These are phyloP conservation scores for Cyberlindnera xishuangbannaensis DNA, from an alignment of 805 yeast species.

Conservation along the genomic window DNA sequence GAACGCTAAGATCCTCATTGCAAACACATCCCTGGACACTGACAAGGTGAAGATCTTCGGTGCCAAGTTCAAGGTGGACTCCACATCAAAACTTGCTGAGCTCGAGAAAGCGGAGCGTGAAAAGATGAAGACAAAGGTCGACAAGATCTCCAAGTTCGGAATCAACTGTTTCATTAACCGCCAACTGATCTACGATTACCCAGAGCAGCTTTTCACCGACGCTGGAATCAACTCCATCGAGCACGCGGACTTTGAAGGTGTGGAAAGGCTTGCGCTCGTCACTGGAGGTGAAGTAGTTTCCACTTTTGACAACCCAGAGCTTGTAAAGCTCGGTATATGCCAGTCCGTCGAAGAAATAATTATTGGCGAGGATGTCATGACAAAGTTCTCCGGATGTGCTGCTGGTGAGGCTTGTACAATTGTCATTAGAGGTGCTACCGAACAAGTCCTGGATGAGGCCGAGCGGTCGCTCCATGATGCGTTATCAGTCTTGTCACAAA, in stretches of 20 bases:
- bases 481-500: conserved; percentile 88
- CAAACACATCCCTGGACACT: conserved; percentile 95
- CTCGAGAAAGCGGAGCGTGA: conserved; percentile 88
- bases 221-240: conserved; percentile 85
- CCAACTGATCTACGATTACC: conserved; percentile 96
- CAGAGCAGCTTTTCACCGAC: conserved; percentile 91
- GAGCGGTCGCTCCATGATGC: conserved; percentile 98
- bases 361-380: conserved; percentile 88
- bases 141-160: conserved; percentile 80
- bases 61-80: conserved; percentile 94
- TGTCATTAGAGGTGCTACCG: conserved; percentile 95
- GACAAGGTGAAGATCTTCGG: conserved; percentile 97
- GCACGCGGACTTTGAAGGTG: conserved; percentile 98
- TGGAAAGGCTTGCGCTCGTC: conserved; percentile 91
- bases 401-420: conserved; percentile 96
- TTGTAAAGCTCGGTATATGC: conserved; percentile 82
- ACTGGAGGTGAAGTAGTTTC: conserved; percentile 98
- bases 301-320: conserved; percentile 88
- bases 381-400: conserved; percentile 91
- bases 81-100: conserved; percentile 90
- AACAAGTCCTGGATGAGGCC: conserved; percentile 92
- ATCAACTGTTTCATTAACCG: conserved; percentile 90
- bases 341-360: conserved; percentile 85
- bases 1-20: conserved; percentile 83
- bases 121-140: conserved; percentile 87